Conservation (phyloP, 2,329 filamentous ascomycete genomes). For the Fusarium chlamydosporum region DNA sequence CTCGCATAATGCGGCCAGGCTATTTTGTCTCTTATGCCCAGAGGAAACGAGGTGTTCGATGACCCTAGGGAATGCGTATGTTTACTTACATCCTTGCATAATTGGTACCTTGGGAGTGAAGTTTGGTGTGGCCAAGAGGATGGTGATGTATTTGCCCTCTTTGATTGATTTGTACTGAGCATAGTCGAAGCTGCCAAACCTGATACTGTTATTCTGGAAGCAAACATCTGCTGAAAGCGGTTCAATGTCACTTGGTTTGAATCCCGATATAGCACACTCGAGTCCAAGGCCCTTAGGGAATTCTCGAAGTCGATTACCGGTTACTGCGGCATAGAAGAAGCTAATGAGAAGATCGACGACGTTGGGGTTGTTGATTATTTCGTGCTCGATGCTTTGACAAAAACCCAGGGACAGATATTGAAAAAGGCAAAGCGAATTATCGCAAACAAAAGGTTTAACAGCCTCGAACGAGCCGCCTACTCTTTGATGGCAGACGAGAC, state of each 20-base stretch:
- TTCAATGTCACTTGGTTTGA: neutral
- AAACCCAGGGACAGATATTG: constrained; percentile 91
- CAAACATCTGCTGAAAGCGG: constrained; percentile 30
- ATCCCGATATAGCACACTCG: constrained; percentile 50
- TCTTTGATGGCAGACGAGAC: constrained; percentile 83
- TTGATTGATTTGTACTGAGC: constrained; percentile 31
- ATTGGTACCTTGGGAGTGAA: constrained; percentile 1
- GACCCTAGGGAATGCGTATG: neutral
- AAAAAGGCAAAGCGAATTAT: constrained; percentile 80
- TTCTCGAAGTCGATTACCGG: constrained; percentile 57
- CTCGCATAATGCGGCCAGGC: no score
- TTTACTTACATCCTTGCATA: constrained; percentile 31
- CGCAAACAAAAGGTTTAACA: constrained; percentile 85
- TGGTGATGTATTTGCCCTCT: constrained; percentile 38
- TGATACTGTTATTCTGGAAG: constrained; percentile 33
- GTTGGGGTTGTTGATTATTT: constrained; percentile 82
- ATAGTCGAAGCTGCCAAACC: constrained; percentile 33
- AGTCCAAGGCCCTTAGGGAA: constrained; percentile 61
- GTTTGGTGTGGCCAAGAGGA: constrained; percentile 20
- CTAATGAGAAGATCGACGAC: constrained; percentile 88
- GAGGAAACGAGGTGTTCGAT: no score
- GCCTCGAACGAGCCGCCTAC: constrained; percentile 75
- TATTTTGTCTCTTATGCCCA: no score
- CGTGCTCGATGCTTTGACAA: constrained; percentile 86
- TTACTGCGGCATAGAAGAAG: constrained; percentile 78